Percentiles rank a stretch among this genome's conserved stretches.
Evolutionary conservation across 2,329 filamentous ascomycete genomes (phyloP).

Genomic region (Colletotrichum melonis): DNA sequence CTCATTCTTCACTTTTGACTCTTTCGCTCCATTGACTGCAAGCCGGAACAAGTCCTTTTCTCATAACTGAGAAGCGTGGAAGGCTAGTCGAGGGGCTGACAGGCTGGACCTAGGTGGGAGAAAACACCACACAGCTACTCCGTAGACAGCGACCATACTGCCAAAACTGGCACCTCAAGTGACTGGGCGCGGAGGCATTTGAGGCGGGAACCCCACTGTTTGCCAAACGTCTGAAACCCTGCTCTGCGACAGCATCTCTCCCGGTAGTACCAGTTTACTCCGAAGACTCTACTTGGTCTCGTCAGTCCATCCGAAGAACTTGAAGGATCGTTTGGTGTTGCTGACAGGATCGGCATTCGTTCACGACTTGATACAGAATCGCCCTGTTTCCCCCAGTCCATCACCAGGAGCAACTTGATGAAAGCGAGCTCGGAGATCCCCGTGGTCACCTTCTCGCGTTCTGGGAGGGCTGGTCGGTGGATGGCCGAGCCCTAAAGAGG

Average conservation of each 20-base stretch:
- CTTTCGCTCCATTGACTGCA: not conserved
- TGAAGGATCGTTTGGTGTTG: not conserved
- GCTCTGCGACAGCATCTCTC: conserved; percentile 21
- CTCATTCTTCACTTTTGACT: too few species aligned
- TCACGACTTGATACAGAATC: not conserved
- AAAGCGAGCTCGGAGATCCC: not conserved
- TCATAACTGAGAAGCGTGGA: too few species aligned
- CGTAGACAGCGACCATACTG: too few species aligned
- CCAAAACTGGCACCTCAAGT: not conserved
- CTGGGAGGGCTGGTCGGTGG: not conserved
- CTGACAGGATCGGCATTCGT: not conserved
- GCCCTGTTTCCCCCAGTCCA: not conserved
- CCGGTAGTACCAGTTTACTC: not conserved
- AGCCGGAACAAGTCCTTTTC: not conserved
- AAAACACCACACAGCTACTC: not conserved
- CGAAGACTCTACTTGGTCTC: not conserved
- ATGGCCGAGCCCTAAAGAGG: not conserved
- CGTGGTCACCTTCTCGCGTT: not conserved
- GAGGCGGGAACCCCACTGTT: conserved; percentile 28
- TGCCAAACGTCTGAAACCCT: conserved; percentile 30
- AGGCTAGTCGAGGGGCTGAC: too few species aligned
- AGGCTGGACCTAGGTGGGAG: not conserved
- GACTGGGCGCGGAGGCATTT: not conserved
- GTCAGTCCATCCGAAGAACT: not conserved
- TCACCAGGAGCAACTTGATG: not conserved